Base-by-base conservation (phyloP, 352 stramenopile species). In the Aphanomyces stellatus region DNA sequence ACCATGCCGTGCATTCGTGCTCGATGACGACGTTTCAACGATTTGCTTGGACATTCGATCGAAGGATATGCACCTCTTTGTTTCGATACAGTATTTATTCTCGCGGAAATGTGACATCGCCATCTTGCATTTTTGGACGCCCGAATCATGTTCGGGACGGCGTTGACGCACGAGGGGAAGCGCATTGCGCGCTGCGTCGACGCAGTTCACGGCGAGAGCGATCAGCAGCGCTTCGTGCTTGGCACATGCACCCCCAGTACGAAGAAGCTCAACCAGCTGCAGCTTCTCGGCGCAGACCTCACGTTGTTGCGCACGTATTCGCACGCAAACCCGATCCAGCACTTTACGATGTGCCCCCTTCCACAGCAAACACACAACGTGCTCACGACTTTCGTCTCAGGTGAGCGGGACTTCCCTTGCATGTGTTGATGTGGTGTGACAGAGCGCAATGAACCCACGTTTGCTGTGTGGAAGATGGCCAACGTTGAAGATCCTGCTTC, bases 211-310 rank as follows among this genome's bases (percentile, higher is more conserved):
- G 82, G 69, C 4, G 79, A 91, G 37, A 90, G 84, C 49, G 77
- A 86, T 43, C 69, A 72, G 46, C 71, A 76, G 62, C 81, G 77
- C 59, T 93, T 90, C 69, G 70, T 92, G 43, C 62, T 88, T 11
- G 83, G 83, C 57, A 90, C 80, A 19, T 77, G 76, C 17, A 74
- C 73, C 11, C 60, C 60, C 4, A 67, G 60, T 28, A 80, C 90
- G 60, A 81, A 85, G 62, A 76, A 84, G 41, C 63, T 72, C 31
- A 94, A 94, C 63, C 75, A 89, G 71, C 76, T 91, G 46, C 61
- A 70, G 13, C 30, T 22, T 37, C 24, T 68, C 25, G 65, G 59
- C 65, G 65, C 40, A 11, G 43, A 37, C 3, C 19, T 59, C n/a
- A n/a, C 15, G 28, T 4, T 65, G 24, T 8, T 17, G 51, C 24